Evolutionary conservation across 2,329 filamentous ascomycete species (phyloP), one percentile per base, ranked within the genome.

Genomic region (Penicillium concentricum): DNA sequence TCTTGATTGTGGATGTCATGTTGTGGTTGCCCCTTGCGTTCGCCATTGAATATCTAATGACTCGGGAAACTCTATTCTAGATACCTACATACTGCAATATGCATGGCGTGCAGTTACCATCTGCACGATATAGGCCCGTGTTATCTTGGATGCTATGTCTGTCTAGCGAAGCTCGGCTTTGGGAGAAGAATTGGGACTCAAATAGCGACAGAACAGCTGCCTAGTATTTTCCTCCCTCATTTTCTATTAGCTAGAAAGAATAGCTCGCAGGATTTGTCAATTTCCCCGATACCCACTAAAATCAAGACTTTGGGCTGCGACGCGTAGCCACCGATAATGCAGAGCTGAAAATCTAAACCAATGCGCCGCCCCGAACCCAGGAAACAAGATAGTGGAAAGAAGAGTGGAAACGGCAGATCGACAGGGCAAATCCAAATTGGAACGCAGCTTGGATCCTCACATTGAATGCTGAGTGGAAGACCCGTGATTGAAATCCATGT

Each of bases 61-160:
- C 18, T 28, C 37, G 32, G 15, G 5, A 39, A 56, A 51, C 47
- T 56, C 34, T 45, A 51, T 56, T 46, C 20, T n/a, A 46, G 41
- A 44, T 52, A 55, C 43, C 43, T 22, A 49, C 52, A 58, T 47
- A 48, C 37, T 56, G 54, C 51, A 52, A 48, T 43, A 48, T 64
- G 62, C 62, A 62, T 63, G 57, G 57, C 51, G 54, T 60, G 55
- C 57, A 61, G 58, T 26, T n/a, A 38, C n/a, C 12, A 18, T 24
- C 34, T 48, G 35, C 37, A 32, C n/a, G 42, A 18, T 35, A 35
- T 26, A 52, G 26, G 41, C 15, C 18, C 2, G 42, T 35, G 13
- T 46, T 16, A 43, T 20, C 45, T 32, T n/a, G 24, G 22, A 37
- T 16, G 6, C 10, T 20, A 32, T 34, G 34, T 38, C 32, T 52